A percentile compares a stretch with the other conserved stretches of the same genome.
phyloP scores from a whole-genome alignment of 2,329 filamentous ascomycete species.

The Claviceps quebecensis region DNA sequence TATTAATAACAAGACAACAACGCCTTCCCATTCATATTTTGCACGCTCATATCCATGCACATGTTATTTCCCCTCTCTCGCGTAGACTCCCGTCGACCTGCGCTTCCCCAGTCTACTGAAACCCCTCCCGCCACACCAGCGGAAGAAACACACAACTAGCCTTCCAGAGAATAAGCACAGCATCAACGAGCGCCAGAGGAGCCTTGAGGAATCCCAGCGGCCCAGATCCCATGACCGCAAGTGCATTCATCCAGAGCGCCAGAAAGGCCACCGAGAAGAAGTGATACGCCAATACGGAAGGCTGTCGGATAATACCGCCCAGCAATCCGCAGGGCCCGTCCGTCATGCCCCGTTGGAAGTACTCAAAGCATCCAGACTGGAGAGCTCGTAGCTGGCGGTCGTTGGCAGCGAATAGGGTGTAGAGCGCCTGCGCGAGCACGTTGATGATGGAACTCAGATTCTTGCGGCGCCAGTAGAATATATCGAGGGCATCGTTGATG shows the following conservation, averaged over 20 bases:
- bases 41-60: too few relatives aligned
- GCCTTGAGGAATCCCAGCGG: constrained; percentile 26
- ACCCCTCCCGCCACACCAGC: constrained; percentile 56
- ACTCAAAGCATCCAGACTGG: constrained; percentile 81
- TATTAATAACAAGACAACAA: too few relatives aligned
- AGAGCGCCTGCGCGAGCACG: constrained; percentile 90
- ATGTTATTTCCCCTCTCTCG: neutral
- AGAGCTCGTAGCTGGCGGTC: constrained; percentile 64
- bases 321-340: constrained; percentile 71
- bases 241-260: constrained; percentile 54
- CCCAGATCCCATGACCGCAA: constrained; percentile 22
- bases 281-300: constrained; percentile 70
- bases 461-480: constrained; percentile 84
- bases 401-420: constrained; percentile 79
- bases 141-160: constrained; percentile 73
- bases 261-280: constrained; percentile 91
- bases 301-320: constrained; percentile 65
- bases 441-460: constrained; percentile 78
- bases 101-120: constrained; percentile 11
- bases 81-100: neutral
- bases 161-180: constrained; percentile 60
- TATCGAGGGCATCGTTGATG: constrained; percentile 53
- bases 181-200: constrained; percentile 51
- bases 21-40: too few relatives aligned
- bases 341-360: constrained; percentile 67